Conservation (phyloP, 164 flowering plant species). For the Paratinospora sagittata region DNA sequence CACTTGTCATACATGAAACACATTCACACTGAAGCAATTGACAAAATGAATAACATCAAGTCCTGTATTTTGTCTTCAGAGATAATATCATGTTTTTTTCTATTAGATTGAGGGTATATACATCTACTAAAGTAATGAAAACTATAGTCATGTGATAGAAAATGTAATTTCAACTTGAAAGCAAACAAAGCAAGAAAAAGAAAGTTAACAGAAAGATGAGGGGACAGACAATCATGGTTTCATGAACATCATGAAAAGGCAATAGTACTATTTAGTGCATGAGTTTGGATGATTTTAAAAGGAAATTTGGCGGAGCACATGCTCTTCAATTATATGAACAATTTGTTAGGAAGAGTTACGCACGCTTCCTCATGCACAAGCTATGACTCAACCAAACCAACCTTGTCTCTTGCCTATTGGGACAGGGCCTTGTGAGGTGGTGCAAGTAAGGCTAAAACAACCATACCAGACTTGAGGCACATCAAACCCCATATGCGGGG, state of each 20-base stretch:
- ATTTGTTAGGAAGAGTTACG: neutral
- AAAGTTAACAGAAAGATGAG: no score
- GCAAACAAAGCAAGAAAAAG: neutral
- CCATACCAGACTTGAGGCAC: neutral
- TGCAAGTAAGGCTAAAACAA: slow-evolving; percentile 1
- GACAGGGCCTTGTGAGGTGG: neutral
- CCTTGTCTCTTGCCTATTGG: neutral
- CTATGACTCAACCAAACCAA: neutral
- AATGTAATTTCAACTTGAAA: neutral
- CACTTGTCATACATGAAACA: no score
- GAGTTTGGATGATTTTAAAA: slow-evolving; percentile 1
- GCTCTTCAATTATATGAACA: slow-evolving; percentile 4
- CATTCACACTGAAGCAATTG: no score
- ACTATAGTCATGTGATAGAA: neutral
- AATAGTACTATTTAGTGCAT: neutral
- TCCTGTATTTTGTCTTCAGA: no score
- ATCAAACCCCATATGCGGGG: neutral
- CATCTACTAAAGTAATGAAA: neutral
- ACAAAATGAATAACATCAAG: neutral
- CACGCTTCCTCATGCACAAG: neutral
- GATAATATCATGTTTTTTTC: neutral
- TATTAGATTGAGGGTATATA: no score
- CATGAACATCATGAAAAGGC: neutral
- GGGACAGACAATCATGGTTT: no score
- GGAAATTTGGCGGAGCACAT: neutral